phyloP scores from a whole-genome alignment of 1,284 basidiomycete species.

The Cystobasidium sp. region DNA sequence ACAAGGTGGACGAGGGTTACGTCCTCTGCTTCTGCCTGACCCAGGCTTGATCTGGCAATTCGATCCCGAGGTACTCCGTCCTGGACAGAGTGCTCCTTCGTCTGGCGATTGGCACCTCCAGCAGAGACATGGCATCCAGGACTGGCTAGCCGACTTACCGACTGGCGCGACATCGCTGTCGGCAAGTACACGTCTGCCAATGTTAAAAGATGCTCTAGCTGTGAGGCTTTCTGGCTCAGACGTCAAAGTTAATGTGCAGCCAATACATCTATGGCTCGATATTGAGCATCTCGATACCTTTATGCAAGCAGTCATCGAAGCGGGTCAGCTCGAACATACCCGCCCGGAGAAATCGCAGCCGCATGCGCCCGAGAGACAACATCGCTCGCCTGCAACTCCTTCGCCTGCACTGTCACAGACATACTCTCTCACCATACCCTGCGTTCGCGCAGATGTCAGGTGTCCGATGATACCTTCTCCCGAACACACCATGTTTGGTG shows the following conservation, averaged over 20 bases:
- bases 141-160: constrained; percentile 55
- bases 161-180: constrained; percentile 50
- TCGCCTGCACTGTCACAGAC: neutral
- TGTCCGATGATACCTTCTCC: constrained; percentile 2
- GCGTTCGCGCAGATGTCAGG: constrained; percentile 7
- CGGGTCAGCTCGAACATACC: neutral
- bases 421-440: constrained; percentile 8
- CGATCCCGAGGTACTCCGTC: constrained; percentile 47
- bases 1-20: constrained; percentile 23
- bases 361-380: neutral
- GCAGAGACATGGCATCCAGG: constrained; percentile 6
- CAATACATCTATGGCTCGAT: constrained; percentile 37
- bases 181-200: constrained; percentile 39
- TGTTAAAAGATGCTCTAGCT: constrained; percentile 41
- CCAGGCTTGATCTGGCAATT: constrained; percentile 55
- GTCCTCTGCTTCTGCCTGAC: constrained; percentile 58
- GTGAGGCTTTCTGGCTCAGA: neutral
- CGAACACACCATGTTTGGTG: neutral
- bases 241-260: constrained; percentile 17
- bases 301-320: neutral
- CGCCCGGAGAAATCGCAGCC: neutral
- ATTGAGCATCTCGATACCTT: neutral
- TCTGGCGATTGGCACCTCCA: constrained; percentile 54
- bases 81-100: constrained; percentile 55
- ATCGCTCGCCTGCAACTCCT: neutral